These are phyloP conservation scores for Brachypodium distachyon DNA, from an alignment of 202 grass and related monocot species.

Conservation along the genomic window DNA sequence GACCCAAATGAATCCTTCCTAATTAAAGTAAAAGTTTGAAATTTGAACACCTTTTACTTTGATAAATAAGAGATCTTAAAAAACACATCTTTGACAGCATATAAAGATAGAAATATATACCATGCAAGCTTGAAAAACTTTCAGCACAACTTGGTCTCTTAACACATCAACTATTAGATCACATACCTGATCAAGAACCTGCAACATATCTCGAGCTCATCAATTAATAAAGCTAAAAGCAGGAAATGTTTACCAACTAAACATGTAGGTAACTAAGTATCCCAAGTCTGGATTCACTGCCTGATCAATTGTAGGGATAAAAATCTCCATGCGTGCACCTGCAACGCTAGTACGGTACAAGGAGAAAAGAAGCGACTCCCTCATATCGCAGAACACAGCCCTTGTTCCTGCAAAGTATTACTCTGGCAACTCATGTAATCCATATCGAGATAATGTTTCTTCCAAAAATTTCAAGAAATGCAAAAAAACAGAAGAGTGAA, in stretches of 20 bases:
- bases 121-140: conserved; percentile 79
- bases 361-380: conserved; percentile 65
- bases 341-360: conserved; percentile 64
- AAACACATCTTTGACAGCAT: not conserved
- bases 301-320: conserved; percentile 65
- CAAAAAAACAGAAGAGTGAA: not conserved
- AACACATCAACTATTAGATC: conserved; percentile 72
- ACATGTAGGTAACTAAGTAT: conserved; percentile 21
- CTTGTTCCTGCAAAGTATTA: conserved; percentile 55
- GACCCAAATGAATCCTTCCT: conserved; percentile 84
- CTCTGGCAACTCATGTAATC: conserved; percentile 6
- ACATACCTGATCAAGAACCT: conserved; percentile 83
- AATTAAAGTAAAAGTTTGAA: conserved; percentile 20
- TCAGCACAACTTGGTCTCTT: conserved; percentile 82
- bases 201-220: conserved; percentile 21
- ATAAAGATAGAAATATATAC: conserved; percentile 33
- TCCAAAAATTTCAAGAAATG: not conserved
- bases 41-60: conserved; percentile 9
- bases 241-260: not conserved
- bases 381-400: conserved; percentile 76
- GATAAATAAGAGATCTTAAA: conserved; percentile 13
- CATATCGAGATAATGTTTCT: not conserved
- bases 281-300: conserved; percentile 31
- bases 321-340: conserved; percentile 61
- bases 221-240: conserved; percentile 17